phyloP scores from a whole-genome alignment of 768 basidiomycete genomes.

The Tricholoma matsutake region DNA sequence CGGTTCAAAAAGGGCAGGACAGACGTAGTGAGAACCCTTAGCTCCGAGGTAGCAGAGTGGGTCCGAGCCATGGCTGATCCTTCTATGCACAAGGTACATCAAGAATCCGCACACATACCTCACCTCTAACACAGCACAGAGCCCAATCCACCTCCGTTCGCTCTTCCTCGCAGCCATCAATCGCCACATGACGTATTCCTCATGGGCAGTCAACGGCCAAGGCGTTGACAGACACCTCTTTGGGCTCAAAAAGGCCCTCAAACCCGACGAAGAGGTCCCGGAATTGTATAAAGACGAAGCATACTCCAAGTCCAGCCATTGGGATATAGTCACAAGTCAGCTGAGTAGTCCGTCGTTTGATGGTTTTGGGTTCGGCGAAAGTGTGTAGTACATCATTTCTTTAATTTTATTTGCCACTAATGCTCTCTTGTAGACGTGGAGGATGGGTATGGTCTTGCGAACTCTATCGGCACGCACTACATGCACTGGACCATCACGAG shows the following conservation, averaged over 20 bases:
- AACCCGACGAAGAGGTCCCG: constrained; percentile 69
- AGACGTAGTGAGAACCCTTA: constrained; percentile 91
- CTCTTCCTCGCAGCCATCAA: constrained; percentile 74
- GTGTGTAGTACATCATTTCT: too few relatives aligned
- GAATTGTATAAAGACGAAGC: constrained; percentile 73
- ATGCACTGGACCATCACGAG: constrained; percentile 93
- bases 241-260: constrained; percentile 81
- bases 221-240: constrained; percentile 96
- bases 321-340: constrained; percentile 93
- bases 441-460: constrained; percentile 92
- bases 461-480: constrained; percentile 80
- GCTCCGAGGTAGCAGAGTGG: constrained; percentile 80
- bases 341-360: constrained; percentile 78
- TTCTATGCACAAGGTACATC: neutral
- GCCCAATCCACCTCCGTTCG: constrained; percentile 45
- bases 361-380: constrained; percentile 97
- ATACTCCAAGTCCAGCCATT: constrained; percentile 70
- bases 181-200: constrained; percentile 84
- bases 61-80: constrained; percentile 81
- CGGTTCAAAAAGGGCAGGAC: constrained; percentile 89
- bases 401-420: too few relatives aligned
- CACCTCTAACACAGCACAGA: constrained; percentile 3
- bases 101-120: neutral
- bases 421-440: constrained; percentile 56
- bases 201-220: constrained; percentile 91